A percentile compares a stretch with the other conserved stretches of the same genome.
phyloP scores from a whole-genome alignment of 495 filamentous ascomycete species.

The Parachaetomium inaequale region DNA sequence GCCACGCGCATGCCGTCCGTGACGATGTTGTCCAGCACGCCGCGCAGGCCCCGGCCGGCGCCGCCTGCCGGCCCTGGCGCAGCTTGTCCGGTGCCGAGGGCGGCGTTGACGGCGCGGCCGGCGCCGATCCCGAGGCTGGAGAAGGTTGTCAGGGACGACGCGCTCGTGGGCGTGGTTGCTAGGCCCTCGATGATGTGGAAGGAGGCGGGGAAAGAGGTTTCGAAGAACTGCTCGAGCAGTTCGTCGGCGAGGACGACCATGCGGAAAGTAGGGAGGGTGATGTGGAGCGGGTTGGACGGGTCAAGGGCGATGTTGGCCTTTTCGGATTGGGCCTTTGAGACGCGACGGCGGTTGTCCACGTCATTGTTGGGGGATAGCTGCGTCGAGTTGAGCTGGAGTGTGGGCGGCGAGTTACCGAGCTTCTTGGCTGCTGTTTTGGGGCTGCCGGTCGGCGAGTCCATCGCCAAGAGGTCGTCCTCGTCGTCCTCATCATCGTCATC shows the following conservation, averaged over 20 bases:
- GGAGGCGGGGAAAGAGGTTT: constrained; percentile 69
- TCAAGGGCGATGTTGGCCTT: constrained; percentile 86
- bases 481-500: constrained; percentile 66
- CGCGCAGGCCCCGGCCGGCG: constrained; percentile 70
- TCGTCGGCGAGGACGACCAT: constrained; percentile 98
- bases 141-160: constrained; percentile 71
- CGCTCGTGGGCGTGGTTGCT: constrained; percentile 29
- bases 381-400: constrained; percentile 25
- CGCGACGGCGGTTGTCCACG: constrained; percentile 33
- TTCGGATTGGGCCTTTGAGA: constrained; percentile 54
- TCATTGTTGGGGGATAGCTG: constrained; percentile 13
- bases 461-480: constrained; percentile 63
- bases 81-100: constrained; percentile 27
- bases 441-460: constrained; percentile 41
- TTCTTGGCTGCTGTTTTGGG: constrained; percentile 33
- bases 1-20: constrained; percentile 95
- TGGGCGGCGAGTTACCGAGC: constrained; percentile 15
- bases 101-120: constrained; percentile 37
- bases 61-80: constrained; percentile 36
- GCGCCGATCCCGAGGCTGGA: constrained; percentile 59
- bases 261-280: constrained; percentile 95
- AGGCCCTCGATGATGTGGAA: constrained; percentile 53
- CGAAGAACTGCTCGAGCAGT: constrained; percentile 92
- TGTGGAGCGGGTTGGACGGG: constrained; percentile 85
- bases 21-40: constrained; percentile 94